A percentile compares a stretch with the other conserved stretches of the same genome.
Evolutionary conservation across 2,329 filamentous ascomycete species (phyloP).

Genomic region (Xylariaceae sp.): DNA sequence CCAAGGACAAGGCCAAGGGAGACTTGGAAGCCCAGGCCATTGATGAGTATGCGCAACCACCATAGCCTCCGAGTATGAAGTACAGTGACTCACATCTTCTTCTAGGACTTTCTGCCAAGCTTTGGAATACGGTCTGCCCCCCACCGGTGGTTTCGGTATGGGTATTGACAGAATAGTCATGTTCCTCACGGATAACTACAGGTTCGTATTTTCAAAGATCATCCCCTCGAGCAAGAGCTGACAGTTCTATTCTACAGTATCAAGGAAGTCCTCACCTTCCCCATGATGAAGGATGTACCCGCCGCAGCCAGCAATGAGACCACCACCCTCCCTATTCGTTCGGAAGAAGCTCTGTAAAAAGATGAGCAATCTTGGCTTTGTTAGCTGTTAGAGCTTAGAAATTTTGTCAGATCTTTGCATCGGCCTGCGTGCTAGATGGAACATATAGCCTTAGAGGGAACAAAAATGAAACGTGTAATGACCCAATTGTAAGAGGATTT

Average conservation of each 20-base stretch:
- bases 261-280: conserved; percentile 93
- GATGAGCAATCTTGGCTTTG: no score
- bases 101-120: conserved; percentile 73
- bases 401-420: background rate
- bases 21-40: conserved; percentile 95
- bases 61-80: background rate
- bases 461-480: background rate
- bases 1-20: conserved; percentile 88
- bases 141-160: conserved; percentile 94
- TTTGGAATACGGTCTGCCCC: conserved; percentile 85
- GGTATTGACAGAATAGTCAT: conserved; percentile 78
- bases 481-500: background rate
- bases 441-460: background rate
- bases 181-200: conserved; percentile 94
- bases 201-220: conserved; percentile 25
- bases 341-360: background rate
- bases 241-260: conserved; percentile 46
- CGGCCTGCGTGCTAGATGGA: background rate
- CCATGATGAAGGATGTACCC: conserved; percentile 71
- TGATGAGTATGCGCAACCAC: conserved; percentile 53
- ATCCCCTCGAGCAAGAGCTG: background rate
- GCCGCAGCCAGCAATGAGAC: background rate
- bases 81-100: conserved; percentile 1
- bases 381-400: background rate
- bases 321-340: background rate